phyloP scores from a whole-genome alignment of 1,284 basidiomycete genomes.

The Boletellus deceptivus region DNA sequence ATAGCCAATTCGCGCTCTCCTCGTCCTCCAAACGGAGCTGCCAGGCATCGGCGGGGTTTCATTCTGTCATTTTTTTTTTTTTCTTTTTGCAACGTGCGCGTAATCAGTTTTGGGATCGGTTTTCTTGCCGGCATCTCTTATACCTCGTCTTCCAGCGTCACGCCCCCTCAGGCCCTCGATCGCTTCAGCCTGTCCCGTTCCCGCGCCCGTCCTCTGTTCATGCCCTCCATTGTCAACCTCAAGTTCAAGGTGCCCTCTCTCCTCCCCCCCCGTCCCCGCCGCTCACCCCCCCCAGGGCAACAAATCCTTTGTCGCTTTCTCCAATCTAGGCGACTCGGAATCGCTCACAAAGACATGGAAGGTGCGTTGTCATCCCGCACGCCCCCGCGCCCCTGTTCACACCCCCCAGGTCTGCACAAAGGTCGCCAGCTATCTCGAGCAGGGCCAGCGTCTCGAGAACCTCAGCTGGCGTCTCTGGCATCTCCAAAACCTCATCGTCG shows the following conservation, averaged over 20 bases:
- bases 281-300: constrained; percentile 58
- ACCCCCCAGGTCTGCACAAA: constrained; percentile 70
- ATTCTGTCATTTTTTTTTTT: constrained; percentile 28
- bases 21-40: constrained; percentile 23
- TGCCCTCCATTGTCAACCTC: constrained; percentile 83
- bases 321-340: constrained; percentile 78
- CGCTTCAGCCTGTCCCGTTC: constrained; percentile 10
- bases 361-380: constrained; percentile 37
- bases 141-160: constrained; percentile 12
- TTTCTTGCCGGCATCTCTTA: constrained; percentile 25
- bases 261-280: constrained; percentile 16
- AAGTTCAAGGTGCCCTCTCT: constrained; percentile 68
- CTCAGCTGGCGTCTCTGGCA: constrained; percentile 86
- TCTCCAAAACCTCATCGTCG: constrained; percentile 83
- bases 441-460: constrained; percentile 84
- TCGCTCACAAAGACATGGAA: constrained; percentile 85
- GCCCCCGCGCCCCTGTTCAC: constrained; percentile 8
- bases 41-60: constrained; percentile 32
- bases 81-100: constrained; percentile 27
- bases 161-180: constrained; percentile 17
- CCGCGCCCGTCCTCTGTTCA: constrained; percentile 29
- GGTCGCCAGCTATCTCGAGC: constrained; percentile 82
- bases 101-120: constrained; percentile 5
- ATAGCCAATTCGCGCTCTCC: too few relatives aligned
- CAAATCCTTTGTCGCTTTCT: constrained; percentile 87